These are phyloP conservation scores for Rhododendron vialii DNA, from an alignment of 148 eudicot genomes.

Conservation along the genomic window DNA sequence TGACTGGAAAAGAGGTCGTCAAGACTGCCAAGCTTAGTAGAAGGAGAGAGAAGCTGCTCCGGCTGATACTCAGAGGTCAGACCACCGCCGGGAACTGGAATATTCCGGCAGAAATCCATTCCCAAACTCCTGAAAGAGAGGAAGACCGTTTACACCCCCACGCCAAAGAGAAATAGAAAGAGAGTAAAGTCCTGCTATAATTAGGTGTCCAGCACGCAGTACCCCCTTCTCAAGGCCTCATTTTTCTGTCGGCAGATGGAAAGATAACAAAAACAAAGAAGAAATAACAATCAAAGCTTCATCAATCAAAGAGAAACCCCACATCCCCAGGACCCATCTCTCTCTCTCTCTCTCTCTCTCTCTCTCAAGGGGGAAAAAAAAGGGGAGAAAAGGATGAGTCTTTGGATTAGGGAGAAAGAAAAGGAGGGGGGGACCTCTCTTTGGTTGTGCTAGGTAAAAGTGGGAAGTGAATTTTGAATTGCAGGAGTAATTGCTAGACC, in stretches of 20 bases:
- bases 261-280: neutral
- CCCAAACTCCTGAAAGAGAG: neutral
- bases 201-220: neutral
- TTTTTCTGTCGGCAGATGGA: conserved; percentile 17
- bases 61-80: conserved; percentile 9
- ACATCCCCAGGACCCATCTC: conserved; percentile 11
- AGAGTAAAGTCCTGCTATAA: neutral
- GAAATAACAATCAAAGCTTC: conserved; percentile 4
- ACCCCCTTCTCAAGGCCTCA: neutral
- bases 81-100: conserved; percentile 12
- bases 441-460: neutral
- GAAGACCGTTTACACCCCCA: neutral
- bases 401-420: neutral
- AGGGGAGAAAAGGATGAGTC: neutral
- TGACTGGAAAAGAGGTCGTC: conserved; percentile 25
- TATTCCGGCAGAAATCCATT: conserved; percentile 21
- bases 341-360: neutral
- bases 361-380: neutral
- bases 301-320: conserved; percentile 22
- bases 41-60: conserved; percentile 12
- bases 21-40: conserved; percentile 18
- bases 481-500: neutral
- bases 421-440: neutral
- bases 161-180: neutral
- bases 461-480: neutral